Percentiles rank a stretch among this genome's conserved stretches.
These are phyloP conservation scores for Populus alba DNA, from an alignment of 345 rosid species.

Conservation along the genomic window DNA sequence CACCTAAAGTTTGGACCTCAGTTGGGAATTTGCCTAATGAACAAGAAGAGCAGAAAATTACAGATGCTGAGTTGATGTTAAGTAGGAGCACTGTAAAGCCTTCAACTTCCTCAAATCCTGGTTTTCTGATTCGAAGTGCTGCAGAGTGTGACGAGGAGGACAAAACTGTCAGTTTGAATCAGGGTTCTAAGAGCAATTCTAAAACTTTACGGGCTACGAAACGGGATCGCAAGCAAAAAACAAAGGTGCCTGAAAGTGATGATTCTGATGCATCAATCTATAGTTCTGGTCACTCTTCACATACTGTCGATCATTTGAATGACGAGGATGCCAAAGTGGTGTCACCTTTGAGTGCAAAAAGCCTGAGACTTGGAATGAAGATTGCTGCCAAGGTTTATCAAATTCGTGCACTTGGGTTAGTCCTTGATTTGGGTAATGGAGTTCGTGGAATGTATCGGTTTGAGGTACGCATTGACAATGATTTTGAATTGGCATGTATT, in stretches of 20 bases:
- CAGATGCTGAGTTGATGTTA: constrained; percentile 16
- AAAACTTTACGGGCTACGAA: constrained; percentile 29
- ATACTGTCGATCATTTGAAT: constrained; percentile 7
- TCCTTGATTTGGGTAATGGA: constrained; percentile 89
- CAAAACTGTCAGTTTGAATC: constrained; percentile 35
- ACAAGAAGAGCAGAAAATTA: constrained; percentile 38
- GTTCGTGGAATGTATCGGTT: constrained; percentile 86
- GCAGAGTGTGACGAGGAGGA: constrained; percentile 87
- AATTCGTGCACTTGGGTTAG: constrained; percentile 70
- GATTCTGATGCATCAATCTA: constrained; percentile 18
- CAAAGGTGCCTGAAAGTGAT: constrained; percentile 9
- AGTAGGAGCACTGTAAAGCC: constrained; percentile 18
- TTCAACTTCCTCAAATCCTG: constrained; percentile 43
- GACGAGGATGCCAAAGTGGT: constrained; percentile 20
- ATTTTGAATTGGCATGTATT: not conserved
- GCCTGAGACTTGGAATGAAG: constrained; percentile 67
- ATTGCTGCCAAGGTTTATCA: constrained; percentile 58
- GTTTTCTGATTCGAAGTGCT: constrained; percentile 71
- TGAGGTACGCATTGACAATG: constrained; percentile 42
- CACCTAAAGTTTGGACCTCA: constrained; percentile 43
- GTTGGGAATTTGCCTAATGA: constrained; percentile 34
- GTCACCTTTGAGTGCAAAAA: constrained; percentile 34
- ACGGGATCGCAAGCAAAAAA: constrained; percentile 20
- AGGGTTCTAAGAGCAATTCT: constrained; percentile 31
- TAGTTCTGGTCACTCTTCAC: constrained; percentile 13